A percentile compares a stretch with the other conserved stretches of the same genome.
phyloP scores from a whole-genome alignment of 2,329 filamentous ascomycete genomes.

The Mollisia scopiformis region DNA sequence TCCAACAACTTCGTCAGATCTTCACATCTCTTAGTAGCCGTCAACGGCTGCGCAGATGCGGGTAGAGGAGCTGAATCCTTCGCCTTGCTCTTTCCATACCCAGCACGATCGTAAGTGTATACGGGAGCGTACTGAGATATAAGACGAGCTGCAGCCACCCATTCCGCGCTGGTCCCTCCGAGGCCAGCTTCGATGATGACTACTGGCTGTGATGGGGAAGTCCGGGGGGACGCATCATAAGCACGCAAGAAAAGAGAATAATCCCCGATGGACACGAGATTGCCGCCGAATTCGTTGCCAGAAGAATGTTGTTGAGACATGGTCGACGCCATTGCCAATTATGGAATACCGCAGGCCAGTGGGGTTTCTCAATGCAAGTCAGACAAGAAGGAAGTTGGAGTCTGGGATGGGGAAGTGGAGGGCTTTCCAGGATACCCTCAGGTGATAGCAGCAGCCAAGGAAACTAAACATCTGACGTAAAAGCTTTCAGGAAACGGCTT shows the following conservation, averaged over 20 bases:
- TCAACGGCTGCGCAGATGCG: background rate
- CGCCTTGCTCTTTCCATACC: background rate
- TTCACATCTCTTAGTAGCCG: background rate
- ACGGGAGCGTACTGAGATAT: background rate
- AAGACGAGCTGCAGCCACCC: background rate
- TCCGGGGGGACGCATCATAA: background rate
- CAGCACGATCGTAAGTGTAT: slow-evolving; percentile 4
- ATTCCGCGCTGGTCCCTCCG: background rate
- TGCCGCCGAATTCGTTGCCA: background rate
- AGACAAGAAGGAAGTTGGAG: background rate
- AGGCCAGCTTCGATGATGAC: background rate
- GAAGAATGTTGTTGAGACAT: background rate
- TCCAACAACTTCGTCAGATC: background rate
- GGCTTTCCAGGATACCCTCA: background rate
- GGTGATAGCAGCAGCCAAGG: too few species aligned
- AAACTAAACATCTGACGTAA: background rate
- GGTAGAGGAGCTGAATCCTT: background rate
- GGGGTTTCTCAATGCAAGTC: background rate
- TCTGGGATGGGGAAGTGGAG: background rate
- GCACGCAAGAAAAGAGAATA: background rate
- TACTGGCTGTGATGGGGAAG: background rate
- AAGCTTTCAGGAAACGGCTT: background rate
- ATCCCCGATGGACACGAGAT: background rate
- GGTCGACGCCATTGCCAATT: background rate
- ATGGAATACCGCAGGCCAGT: background rate